Base-by-base conservation (phyloP, 1,284 basidiomycete genomes). In the Sutorius eximius region DNA sequence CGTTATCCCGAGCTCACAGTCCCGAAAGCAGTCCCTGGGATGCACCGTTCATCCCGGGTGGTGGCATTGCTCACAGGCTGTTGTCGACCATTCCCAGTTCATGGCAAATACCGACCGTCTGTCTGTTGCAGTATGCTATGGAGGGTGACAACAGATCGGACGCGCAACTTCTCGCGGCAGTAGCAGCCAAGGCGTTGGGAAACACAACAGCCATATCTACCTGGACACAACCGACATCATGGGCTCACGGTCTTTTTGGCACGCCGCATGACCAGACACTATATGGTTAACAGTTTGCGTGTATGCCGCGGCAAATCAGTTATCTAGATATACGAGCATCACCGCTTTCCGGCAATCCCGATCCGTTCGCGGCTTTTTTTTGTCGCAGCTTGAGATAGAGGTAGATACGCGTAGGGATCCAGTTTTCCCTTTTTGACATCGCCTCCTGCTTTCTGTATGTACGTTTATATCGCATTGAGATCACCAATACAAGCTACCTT, bases 341-440 rank as follows among this genome's bases (percentile, higher is more conserved):
- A 71, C 13, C 62, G 58, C 51, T 81, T 86, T 50, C 81, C 76
- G 59, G 79, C 70, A 64, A 86, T 81, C 36, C 83, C 77, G 34
- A 81, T 76, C 42, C 71, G 71, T 49, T 75, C 71, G 22, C 75
- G 72, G 11, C 77, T 73, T 50, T 75, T 78, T 68, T 82, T 84
- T 71, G 88, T 90, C n/a, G 90, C 83, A 34, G 90, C 90, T 69
- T 94, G 89, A 22, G 85, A 83, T 51, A 96, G 76, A 11, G 92
- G 77, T 41, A 98, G 73, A 71, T 98, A 99, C 18, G 93, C 94
- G 71, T 93, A 99, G 2, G 97, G 97, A 66, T 95, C 94, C 48
- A 92, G 75, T 37, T 89, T 88, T 24, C 85, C 82, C 69, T 85
- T 91, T 73, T 93, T 96, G 70, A 98, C 80, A 71, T 97, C 95